Evolutionary conservation across 2,329 filamentous ascomycete species (phyloP).

Genomic region (Amauroascus niger): DNA sequence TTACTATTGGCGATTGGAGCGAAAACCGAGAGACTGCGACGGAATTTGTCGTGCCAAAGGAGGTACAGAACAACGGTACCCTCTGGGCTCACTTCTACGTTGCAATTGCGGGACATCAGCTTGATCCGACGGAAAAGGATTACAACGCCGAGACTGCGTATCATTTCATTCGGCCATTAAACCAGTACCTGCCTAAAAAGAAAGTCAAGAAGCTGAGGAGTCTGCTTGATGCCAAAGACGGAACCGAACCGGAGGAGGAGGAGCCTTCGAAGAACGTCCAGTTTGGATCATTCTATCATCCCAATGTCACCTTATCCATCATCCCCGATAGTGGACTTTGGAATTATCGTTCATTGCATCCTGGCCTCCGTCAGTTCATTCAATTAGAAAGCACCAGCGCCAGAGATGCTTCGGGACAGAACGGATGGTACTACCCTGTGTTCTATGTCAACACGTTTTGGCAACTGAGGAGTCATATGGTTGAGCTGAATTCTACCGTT

Average conservation of each 20-base stretch:
- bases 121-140: slow-evolving; percentile 63
- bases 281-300: slow-evolving; percentile 82
- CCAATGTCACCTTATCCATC: slow-evolving; percentile 83
- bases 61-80: slow-evolving; percentile 84
- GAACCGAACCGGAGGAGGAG: slow-evolving; percentile 42
- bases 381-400: slow-evolving; percentile 70
- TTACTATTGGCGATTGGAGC: slow-evolving; percentile 66
- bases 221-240: slow-evolving; percentile 52
- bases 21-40: slow-evolving; percentile 71
- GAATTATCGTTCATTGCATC: slow-evolving; percentile 57
- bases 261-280: slow-evolving; percentile 53
- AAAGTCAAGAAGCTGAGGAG: slow-evolving; percentile 81
- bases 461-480: slow-evolving; percentile 90
- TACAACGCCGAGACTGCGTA: slow-evolving; percentile 71
- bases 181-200: slow-evolving; percentile 84
- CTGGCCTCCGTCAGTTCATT: slow-evolving; percentile 66
- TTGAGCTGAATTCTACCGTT: slow-evolving; percentile 79
- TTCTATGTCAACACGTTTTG: slow-evolving; percentile 94
- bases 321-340: slow-evolving; percentile 69
- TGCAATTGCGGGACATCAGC: slow-evolving; percentile 60
- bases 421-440: slow-evolving; percentile 89
- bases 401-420: slow-evolving; percentile 71
- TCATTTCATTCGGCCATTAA: slow-evolving; percentile 75
- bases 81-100: slow-evolving; percentile 93
- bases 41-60: slow-evolving; percentile 63